phyloP scores from a whole-genome alignment of 192 early-diverging fungal species.

The Entomortierella lignicola region DNA sequence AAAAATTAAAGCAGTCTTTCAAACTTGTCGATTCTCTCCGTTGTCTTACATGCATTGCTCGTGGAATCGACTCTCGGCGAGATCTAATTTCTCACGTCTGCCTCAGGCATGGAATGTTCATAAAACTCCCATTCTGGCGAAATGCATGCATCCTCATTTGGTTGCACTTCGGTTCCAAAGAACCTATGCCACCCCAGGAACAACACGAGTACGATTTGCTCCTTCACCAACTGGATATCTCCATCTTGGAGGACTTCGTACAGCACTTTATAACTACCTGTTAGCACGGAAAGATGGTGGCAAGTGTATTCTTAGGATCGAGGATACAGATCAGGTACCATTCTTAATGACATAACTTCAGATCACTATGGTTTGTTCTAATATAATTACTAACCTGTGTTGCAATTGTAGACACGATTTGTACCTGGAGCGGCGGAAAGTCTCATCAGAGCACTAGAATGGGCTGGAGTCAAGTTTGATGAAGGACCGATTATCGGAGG shows the following conservation, averaged over 20 bases:
- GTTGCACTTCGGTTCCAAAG: background rate
- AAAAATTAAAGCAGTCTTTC: background rate
- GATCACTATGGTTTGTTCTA: too few relatives aligned
- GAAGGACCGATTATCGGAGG: conserved; percentile 76
- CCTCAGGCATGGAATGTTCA: background rate
- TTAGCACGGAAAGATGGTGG: conserved; percentile 81
- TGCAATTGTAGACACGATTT: conserved; percentile 64
- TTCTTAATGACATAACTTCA: background rate
- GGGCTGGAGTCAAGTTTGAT: conserved; percentile 83
- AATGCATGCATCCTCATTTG: background rate
- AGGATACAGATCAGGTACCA: conserved; percentile 88
- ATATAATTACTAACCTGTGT: background rate
- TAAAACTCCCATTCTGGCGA: background rate
- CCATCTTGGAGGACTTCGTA: conserved; percentile 93
- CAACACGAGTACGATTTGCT: conserved; percentile 87
- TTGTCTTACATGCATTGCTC: conserved; percentile 20
- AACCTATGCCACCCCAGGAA: background rate
- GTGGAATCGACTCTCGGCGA: conserved; percentile 16
- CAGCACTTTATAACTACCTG: conserved; percentile 92
- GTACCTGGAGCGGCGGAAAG: conserved; percentile 80
- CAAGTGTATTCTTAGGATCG: conserved; percentile 87
- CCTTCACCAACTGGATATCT: conserved; percentile 94
- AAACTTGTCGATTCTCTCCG: background rate
- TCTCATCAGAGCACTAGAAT: conserved; percentile 72
- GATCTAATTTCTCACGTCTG: background rate